Conservation (phyloP, 352 stramenopile species). For the Phytophthora pini region DNA sequence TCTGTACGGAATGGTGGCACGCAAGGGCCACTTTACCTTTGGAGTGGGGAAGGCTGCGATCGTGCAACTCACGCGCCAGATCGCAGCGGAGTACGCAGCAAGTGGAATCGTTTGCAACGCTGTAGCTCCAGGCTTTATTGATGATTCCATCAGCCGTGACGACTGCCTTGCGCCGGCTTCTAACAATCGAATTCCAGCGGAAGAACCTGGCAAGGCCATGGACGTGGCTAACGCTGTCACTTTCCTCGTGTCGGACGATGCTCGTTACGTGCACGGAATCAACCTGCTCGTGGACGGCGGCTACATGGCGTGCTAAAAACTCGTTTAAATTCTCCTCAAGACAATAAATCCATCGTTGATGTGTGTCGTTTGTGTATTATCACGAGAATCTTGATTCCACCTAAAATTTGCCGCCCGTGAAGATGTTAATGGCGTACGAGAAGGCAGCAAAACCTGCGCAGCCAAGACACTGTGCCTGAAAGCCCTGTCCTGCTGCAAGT, state of each 20-base stretch:
- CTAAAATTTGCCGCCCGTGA: slow-evolving; percentile 86
- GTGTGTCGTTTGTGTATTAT: slow-evolving; percentile 27
- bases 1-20: slow-evolving; percentile 64
- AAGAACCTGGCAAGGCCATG: slow-evolving; percentile 61
- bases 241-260: slow-evolving; percentile 70
- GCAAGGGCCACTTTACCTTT: slow-evolving; percentile 68
- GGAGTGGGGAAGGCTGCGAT: slow-evolving; percentile 68
- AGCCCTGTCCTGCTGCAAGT: slow-evolving; percentile 93
- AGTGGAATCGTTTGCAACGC: slow-evolving; percentile 72
- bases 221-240: slow-evolving; percentile 76
- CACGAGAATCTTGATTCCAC: not conserved
- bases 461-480: slow-evolving; percentile 92
- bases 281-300: slow-evolving; percentile 71
- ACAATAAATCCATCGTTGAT: not conserved
- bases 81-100: slow-evolving; percentile 64
- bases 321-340: not conserved
- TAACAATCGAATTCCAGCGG: slow-evolving; percentile 60
- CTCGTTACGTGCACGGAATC: slow-evolving; percentile 65
- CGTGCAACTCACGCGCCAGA: slow-evolving; percentile 71
- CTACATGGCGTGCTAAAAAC: slow-evolving; percentile 56
- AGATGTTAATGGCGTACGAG: slow-evolving; percentile 89
- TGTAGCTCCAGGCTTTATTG: slow-evolving; percentile 63
- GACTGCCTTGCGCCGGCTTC: slow-evolving; percentile 57
- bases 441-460: slow-evolving; percentile 94
- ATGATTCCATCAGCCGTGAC: slow-evolving; percentile 65